A percentile compares a stretch with the other conserved stretches of the same genome.
phyloP scores from a whole-genome alignment of 2,329 filamentous ascomycete genomes.

The Epichloe hybrida region DNA sequence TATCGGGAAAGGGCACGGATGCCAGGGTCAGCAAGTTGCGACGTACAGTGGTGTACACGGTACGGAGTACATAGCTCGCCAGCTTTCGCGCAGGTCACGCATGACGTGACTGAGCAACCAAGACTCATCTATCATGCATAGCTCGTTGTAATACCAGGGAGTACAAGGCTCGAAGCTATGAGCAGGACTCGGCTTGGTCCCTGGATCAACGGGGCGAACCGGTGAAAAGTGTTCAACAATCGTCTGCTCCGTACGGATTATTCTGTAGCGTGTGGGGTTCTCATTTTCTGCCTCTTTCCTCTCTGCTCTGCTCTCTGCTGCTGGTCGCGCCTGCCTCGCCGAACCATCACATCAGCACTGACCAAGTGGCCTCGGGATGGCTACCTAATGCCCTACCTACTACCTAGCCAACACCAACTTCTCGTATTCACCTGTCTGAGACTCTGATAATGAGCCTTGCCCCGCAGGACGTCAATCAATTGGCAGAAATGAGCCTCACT shows the following conservation, averaged over 20 bases:
- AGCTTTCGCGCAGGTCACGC: background rate
- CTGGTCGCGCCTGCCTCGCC: slow-evolving; percentile 1
- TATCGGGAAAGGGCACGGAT: no score
- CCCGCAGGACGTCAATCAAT: background rate
- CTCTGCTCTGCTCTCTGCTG: background rate
- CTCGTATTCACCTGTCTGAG: slow-evolving; percentile 3
- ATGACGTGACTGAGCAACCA: no score
- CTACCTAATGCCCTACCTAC: background rate
- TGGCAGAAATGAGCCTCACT: background rate
- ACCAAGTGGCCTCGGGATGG: background rate
- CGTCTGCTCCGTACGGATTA: background rate
- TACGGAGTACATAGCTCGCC: no score
- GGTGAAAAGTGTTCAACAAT: background rate
- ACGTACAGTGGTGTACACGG: background rate
- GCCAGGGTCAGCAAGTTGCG: background rate
- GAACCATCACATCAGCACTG: background rate
- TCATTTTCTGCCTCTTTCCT: background rate
- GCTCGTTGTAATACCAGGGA: background rate
- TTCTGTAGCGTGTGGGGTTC: background rate
- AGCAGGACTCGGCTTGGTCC: background rate
- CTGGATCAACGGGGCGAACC: background rate
- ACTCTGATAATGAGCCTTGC: background rate
- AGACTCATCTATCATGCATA: background rate
- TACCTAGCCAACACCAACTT: background rate
- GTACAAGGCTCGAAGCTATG: background rate